Percentiles rank a stretch among this genome's conserved stretches.
phyloP scores from a whole-genome alignment of 2,329 filamentous ascomycete species.

The Ampelomyces quisqualis region DNA sequence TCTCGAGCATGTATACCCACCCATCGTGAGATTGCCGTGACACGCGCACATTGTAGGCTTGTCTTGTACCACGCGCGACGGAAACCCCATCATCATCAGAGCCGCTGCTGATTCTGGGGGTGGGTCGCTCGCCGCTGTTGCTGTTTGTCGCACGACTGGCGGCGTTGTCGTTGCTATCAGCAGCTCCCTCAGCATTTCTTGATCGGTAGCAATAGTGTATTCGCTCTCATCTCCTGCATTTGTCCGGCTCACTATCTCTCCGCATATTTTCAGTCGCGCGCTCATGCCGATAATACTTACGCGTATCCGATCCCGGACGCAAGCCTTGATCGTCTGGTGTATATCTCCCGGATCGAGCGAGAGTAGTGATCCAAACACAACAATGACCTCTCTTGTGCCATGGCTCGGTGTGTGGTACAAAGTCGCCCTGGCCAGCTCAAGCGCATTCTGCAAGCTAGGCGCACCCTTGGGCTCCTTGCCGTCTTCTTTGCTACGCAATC shows the following conservation, averaged over 20 bases:
- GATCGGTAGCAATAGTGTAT: slow-evolving; percentile 84
- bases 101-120: slow-evolving; percentile 49
- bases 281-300: slow-evolving; percentile 88
- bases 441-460: slow-evolving; percentile 77
- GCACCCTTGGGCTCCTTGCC: slow-evolving; percentile 57
- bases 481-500: slow-evolving; percentile 63
- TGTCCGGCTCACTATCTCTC: slow-evolving; percentile 82
- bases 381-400: slow-evolving; percentile 87
- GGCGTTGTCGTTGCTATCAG: slow-evolving; percentile 86
- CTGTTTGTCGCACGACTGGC: slow-evolving; percentile 70
- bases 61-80: slow-evolving; percentile 75
- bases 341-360: slow-evolving; percentile 95
- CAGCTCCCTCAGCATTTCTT: slow-evolving; percentile 85
- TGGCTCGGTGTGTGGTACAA: slow-evolving; percentile 93
- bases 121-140: slow-evolving; percentile 28
- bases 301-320: slow-evolving; percentile 79
- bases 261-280: slow-evolving; percentile 88
- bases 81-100: slow-evolving; percentile 97
- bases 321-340: slow-evolving; percentile 77
- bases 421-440: slow-evolving; percentile 90
- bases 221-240: slow-evolving; percentile 74
- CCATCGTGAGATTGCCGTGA: slow-evolving; percentile 76
- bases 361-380: slow-evolving; percentile 87
- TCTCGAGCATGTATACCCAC: slow-evolving; percentile 88
- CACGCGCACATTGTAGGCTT: slow-evolving; percentile 82